Base-by-base conservation (phyloP, 73 alveolate genomes). In the Paramecium tetraurelia region DNA sequence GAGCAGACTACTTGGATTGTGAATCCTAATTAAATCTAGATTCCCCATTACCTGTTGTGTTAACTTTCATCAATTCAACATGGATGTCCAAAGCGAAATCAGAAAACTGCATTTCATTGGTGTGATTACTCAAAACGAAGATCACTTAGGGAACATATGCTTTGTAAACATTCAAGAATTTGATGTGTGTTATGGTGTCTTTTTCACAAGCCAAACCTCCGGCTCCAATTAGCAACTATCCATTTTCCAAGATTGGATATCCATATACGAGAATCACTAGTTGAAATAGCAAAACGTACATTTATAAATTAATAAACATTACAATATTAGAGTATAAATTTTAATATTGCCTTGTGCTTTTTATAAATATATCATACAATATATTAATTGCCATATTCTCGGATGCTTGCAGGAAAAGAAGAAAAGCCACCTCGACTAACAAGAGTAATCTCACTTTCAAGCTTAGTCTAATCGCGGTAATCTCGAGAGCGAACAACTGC, bases 321-420 rank as follows among this genome's bases (percentile, higher is more conserved):
- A 53, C 31, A n/a, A 53, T 53, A 53, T 53, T n/a, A 53, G 35
- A n/a, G 21, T 53, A 53, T 53, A 53, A 53, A 18, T 53, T 16
- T 53, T 18, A 53, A 53, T 53, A 53, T 22, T 16, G 16, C 69
- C 29, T 48, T 48, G 29, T 46, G 6, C 31, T 53, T 53, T 46
- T 53, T 53, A 53, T 53, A 53, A 18, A 53, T 53, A 48, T 48
- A 53, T 53, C 9, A 53, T 16, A 53, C 29, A 53, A 53, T 18
- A 53, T 53, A n/a, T 53, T 53, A 53, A 4, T 18, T 40, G n/a
- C 16, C 10, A 40, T 27, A 40, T 40, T 53, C 69, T 53, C 69
- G 11, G 31, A 75, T 75, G 87, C 87, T 75, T 22, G 46, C 87
- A 38, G 87, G 87, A n/a, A 75, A 36, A 75, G 87, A 75, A 75